Percentiles rank a stretch among this genome's conserved stretches.
Conservation (phyloP, 1,139 yeast species). For the Candida anutae region DNA sequence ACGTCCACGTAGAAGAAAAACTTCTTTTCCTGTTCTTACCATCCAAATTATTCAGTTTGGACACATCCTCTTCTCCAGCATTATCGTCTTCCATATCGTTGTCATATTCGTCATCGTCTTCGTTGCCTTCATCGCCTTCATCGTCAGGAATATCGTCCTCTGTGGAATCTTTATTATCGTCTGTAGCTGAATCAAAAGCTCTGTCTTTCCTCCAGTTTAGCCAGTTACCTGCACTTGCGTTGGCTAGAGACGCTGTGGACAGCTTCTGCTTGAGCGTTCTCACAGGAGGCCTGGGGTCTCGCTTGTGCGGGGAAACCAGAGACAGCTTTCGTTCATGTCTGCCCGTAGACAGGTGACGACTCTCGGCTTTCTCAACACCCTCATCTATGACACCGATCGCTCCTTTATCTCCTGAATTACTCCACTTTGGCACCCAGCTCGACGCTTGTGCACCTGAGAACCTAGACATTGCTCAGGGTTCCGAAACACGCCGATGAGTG, state of each 20-base stretch:
- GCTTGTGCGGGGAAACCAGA: no score
- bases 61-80: slow-evolving; percentile 16
- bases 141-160: slow-evolving; percentile 7
- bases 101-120: slow-evolving; percentile 17
- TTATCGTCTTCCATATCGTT: slow-evolving; percentile 11
- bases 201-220: slow-evolving; percentile 6
- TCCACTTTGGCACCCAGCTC: no score
- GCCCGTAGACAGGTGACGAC: no score
- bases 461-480: no score
- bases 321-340: no score
- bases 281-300: no score
- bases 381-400: no score
- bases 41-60: slow-evolving; percentile 27
- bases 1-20: slow-evolving; percentile 22
- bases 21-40: slow-evolving; percentile 15
- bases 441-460: no score
- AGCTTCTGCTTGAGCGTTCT: slow-evolving; percentile 8
- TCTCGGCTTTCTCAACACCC: no score
- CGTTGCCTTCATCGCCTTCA: slow-evolving; percentile 6
- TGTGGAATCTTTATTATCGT: slow-evolving; percentile 2
- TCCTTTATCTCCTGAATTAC: no score
- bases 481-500: no score
- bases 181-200: slow-evolving; percentile 2
- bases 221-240: slow-evolving; percentile 14
- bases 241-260: slow-evolving; percentile 14